These are phyloP conservation scores for Coelastrella sp. DNA, from an alignment of 139 green algal genomes.

Conservation along the genomic window DNA sequence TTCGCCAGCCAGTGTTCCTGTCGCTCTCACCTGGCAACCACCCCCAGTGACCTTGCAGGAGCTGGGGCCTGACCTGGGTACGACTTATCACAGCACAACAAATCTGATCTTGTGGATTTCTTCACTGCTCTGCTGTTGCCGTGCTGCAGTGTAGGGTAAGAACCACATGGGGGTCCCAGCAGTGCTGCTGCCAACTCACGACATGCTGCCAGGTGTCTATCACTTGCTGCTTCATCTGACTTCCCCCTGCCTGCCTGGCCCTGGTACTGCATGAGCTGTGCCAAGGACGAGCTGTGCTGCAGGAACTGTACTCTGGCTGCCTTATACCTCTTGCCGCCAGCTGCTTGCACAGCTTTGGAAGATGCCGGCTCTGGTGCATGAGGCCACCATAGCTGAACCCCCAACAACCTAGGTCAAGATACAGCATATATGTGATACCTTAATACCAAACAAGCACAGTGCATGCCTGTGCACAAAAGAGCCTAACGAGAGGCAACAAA, in stretches of 20 bases:
- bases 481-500: too few relatives aligned
- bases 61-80: not conserved
- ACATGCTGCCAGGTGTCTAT: not conserved
- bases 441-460: not conserved
- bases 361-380: constrained; percentile 16
- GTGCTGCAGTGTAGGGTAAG: not conserved
- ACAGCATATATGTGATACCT: too few relatives aligned
- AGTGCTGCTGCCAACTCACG: not conserved
- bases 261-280: not conserved
- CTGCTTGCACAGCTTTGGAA: not conserved
- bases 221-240: constrained; percentile 3
- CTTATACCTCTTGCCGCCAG: constrained; percentile 3
- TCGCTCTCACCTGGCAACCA: too few relatives aligned
- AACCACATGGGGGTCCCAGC: not conserved
- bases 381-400: constrained; percentile 33
- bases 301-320: not conserved
- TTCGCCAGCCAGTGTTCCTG: too few relatives aligned
- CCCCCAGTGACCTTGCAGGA: too few relatives aligned
- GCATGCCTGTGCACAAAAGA: too few relatives aligned
- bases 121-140: not conserved
- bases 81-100: constrained; percentile 2
- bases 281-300: not conserved
- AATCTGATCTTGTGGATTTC: not conserved
- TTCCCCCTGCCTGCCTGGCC: not conserved
- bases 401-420: not conserved